Conservation (phyloP, 306 rosid species). For the Trifolium subterraneum region DNA sequence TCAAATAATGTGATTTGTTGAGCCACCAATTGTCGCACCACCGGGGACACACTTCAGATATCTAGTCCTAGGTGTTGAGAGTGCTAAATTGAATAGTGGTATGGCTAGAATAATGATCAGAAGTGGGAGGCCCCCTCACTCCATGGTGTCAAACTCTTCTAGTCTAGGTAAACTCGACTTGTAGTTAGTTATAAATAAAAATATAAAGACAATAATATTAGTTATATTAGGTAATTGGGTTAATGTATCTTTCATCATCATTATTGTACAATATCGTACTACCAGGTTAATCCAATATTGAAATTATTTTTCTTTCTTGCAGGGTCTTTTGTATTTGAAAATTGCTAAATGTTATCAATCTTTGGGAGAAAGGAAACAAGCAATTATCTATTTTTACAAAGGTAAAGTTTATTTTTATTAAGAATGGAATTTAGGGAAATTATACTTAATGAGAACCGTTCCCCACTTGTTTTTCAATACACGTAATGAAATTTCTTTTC, state of each 20-base stretch:
- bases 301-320: slow-evolving; percentile 45
- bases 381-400: slow-evolving; percentile 68
- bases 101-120: not conserved
- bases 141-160: not conserved
- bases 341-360: slow-evolving; percentile 72
- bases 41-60: not conserved
- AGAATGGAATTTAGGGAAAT: slow-evolving; percentile 12
- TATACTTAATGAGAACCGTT: not conserved
- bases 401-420: slow-evolving; percentile 51
- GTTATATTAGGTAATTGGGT: not conserved
- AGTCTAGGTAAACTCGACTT: not conserved
- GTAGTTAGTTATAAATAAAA: not conserved
- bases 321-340: slow-evolving; percentile 67
- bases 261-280: not conserved
- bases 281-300: slow-evolving; percentile 19
- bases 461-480: slow-evolving; percentile 16
- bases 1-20: not conserved
- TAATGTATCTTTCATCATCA: not conserved
- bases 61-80: not conserved
- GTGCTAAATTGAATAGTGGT: not conserved
- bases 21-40: not conserved
- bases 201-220: not conserved
- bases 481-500: slow-evolving; percentile 18
- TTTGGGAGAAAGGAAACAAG: slow-evolving; percentile 63
- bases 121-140: not conserved